These are phyloP conservation scores for Penicillium sp. DNA, from an alignment of 2,329 filamentous ascomycete species.

Conservation along the genomic window DNA sequence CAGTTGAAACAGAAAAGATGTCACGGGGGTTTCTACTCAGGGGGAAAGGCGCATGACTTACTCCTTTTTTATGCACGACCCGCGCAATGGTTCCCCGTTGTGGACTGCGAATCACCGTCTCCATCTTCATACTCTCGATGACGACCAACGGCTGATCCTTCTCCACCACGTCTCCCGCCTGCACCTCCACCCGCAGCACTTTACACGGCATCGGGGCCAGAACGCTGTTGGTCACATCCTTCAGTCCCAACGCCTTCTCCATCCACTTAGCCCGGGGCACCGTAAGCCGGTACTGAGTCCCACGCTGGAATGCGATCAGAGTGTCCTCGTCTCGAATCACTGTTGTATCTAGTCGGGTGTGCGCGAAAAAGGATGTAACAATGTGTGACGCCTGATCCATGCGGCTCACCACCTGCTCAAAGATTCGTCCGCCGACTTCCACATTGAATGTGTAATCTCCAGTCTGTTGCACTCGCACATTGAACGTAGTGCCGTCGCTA, in stretches of 20 bases:
- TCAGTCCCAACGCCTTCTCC: slow-evolving; percentile 74
- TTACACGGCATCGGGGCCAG: slow-evolving; percentile 96
- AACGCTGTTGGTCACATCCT: slow-evolving; percentile 72
- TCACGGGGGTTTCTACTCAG: slow-evolving; percentile 5
- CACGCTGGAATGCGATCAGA: slow-evolving; percentile 68
- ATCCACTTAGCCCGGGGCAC: slow-evolving; percentile 64
- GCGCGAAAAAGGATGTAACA: slow-evolving; percentile 69
- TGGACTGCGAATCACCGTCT: slow-evolving; percentile 70
- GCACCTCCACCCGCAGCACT: slow-evolving; percentile 78
- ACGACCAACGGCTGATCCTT: slow-evolving; percentile 84
- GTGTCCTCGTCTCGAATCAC: slow-evolving; percentile 50
- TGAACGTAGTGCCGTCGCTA: slow-evolving; percentile 31
- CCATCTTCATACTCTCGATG: slow-evolving; percentile 88
- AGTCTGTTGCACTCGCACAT: slow-evolving; percentile 47
- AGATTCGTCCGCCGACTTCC: slow-evolving; percentile 34
- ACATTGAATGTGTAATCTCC: slow-evolving; percentile 44
- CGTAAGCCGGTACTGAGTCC: slow-evolving; percentile 49
- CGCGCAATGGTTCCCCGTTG: slow-evolving; percentile 63
- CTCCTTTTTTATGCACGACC: slow-evolving; percentile 65
- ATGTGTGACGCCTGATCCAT: slow-evolving; percentile 40
- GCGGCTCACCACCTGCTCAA: slow-evolving; percentile 42
- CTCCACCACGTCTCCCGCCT: slow-evolving; percentile 69
- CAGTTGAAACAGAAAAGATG: neutral
- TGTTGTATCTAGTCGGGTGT: slow-evolving; percentile 69
- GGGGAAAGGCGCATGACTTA: slow-evolving; percentile 39